phyloP scores from a whole-genome alignment of 2,329 filamentous ascomycete genomes.

The Calonectria hongkongensis region DNA sequence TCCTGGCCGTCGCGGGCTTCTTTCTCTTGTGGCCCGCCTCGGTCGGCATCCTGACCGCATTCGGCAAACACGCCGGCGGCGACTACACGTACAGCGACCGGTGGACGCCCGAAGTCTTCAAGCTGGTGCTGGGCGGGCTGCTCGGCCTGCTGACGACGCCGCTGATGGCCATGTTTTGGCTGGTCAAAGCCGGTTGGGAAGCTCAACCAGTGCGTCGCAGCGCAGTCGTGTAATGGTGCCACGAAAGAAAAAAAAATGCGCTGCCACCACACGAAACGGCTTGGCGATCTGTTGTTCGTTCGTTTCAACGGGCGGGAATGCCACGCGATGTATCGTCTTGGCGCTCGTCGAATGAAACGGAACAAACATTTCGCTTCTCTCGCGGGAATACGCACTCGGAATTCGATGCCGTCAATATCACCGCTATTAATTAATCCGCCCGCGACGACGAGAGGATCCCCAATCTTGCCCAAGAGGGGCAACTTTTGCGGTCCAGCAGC shows the following conservation, averaged over 20 bases:
- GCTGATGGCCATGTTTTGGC: conserved; percentile 69
- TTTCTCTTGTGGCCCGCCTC: conserved; percentile 65
- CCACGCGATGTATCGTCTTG: conserved; percentile 14
- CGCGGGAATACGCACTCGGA: conserved; percentile 10
- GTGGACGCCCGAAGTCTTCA: conserved; percentile 71
- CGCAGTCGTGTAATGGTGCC: background rate
- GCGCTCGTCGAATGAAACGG: conserved; percentile 3
- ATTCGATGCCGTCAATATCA: background rate
- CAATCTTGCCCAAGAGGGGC: conserved; percentile 9
- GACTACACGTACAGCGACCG: conserved; percentile 66
- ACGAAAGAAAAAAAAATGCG: background rate
- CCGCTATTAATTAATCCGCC: background rate
- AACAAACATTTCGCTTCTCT: conserved; percentile 6
- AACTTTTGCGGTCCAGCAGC: background rate
- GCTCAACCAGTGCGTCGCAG: conserved; percentile 20
- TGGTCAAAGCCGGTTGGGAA: conserved; percentile 69
- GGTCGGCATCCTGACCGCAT: conserved; percentile 64
- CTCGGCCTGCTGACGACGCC: conserved; percentile 69
- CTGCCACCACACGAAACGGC: conserved; percentile 8
- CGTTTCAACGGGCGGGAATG: conserved; percentile 10
- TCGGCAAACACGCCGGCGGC: conserved; percentile 60
- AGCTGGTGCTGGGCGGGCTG: conserved; percentile 68
- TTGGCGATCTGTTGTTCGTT: conserved; percentile 9
- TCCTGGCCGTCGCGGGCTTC: conserved; percentile 61
- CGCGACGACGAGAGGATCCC: background rate